Percentiles rank a stretch among this genome's conserved stretches.
These are phyloP conservation scores for Phaeotremella fagi DNA, from an alignment of 768 basidiomycete genomes.

Conservation along the genomic window DNA sequence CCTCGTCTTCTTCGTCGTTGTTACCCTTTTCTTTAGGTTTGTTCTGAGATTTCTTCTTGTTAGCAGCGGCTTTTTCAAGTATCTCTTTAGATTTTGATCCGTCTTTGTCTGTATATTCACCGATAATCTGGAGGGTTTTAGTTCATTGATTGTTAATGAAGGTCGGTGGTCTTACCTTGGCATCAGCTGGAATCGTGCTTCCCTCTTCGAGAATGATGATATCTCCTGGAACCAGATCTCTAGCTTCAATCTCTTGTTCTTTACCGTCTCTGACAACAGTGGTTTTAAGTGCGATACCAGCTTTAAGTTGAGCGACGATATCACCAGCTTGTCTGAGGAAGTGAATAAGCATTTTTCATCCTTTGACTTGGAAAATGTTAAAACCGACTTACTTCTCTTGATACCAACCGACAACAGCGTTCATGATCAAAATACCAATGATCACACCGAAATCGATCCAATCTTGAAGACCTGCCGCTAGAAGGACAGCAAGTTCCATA, in stretches of 20 bases:
- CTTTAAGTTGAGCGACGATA: slow-evolving; percentile 55
- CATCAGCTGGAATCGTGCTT: slow-evolving; percentile 53
- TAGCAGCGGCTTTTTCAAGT: slow-evolving; percentile 32
- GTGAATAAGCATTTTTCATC: neutral
- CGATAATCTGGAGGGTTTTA: slow-evolving; percentile 46
- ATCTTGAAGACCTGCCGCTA: slow-evolving; percentile 53
- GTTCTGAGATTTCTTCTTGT: too few relatives aligned
- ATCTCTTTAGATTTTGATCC: slow-evolving; percentile 43
- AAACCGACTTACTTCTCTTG: slow-evolving; percentile 50
- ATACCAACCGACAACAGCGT: slow-evolving; percentile 54
- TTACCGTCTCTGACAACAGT: slow-evolving; percentile 51
- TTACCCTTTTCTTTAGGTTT: too few relatives aligned
- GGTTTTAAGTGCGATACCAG: slow-evolving; percentile 53
- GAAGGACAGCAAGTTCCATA: slow-evolving; percentile 55
- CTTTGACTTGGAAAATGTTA: too few relatives aligned
- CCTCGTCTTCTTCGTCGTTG: slow-evolving; percentile 25
- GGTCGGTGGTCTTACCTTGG: slow-evolving; percentile 33
- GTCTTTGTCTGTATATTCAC: slow-evolving; percentile 51
- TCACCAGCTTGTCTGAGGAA: slow-evolving; percentile 51
- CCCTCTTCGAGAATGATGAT: slow-evolving; percentile 53
- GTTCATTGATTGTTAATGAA: neutral
- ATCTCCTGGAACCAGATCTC: slow-evolving; percentile 54
- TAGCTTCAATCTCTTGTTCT: slow-evolving; percentile 52
- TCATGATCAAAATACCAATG: slow-evolving; percentile 47
- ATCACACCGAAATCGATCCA: slow-evolving; percentile 57